A percentile compares a stretch with the other conserved stretches of the same genome.
Evolutionary conservation across 2,329 filamentous ascomycete species (phyloP).

Genomic region (Huntiella omanensis): DNA sequence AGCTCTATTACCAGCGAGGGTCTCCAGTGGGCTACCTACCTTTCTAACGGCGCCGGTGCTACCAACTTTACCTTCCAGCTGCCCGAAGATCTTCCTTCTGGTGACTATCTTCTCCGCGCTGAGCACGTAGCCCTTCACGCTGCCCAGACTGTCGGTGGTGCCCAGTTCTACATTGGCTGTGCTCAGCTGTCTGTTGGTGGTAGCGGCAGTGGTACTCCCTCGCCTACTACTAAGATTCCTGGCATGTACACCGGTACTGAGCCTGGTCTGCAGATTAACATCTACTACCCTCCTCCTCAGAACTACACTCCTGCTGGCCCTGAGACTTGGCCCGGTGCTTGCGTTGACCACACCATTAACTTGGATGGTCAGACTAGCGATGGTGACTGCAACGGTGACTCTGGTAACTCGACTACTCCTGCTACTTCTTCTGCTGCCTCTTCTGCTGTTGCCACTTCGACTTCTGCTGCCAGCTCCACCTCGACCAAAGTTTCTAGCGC

Average conservation of each 20-base stretch:
- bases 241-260: constrained; percentile 38
- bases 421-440: neutral
- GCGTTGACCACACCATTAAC: constrained; percentile 22
- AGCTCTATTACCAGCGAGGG: constrained; percentile 9
- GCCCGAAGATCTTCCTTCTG: constrained; percentile 25
- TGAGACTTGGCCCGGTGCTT: constrained; percentile 18
- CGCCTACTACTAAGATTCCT: constrained; percentile 26
- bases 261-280: constrained; percentile 38
- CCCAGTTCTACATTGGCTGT: constrained; percentile 32
- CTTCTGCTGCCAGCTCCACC: neutral
- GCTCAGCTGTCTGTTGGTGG: constrained; percentile 29
- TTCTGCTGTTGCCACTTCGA: neutral
- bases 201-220: constrained; percentile 23
- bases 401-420: constrained; percentile 9
- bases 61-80: constrained; percentile 24
- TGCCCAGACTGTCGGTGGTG: constrained; percentile 21
- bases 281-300: constrained; percentile 25
- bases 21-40: constrained; percentile 15
- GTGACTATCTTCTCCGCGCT: constrained; percentile 35
- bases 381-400: constrained; percentile 19
- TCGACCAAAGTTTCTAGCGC: neutral
- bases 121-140: constrained; percentile 35
- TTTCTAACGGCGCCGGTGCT: constrained; percentile 30
- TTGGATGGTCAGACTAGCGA: constrained; percentile 17
- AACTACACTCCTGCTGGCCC: constrained; percentile 20